A percentile compares a stretch with the other conserved stretches of the same genome.
Evolutionary conservation across 2,329 filamentous ascomycete species (phyloP).

Genomic region (Diaporthe citri): DNA sequence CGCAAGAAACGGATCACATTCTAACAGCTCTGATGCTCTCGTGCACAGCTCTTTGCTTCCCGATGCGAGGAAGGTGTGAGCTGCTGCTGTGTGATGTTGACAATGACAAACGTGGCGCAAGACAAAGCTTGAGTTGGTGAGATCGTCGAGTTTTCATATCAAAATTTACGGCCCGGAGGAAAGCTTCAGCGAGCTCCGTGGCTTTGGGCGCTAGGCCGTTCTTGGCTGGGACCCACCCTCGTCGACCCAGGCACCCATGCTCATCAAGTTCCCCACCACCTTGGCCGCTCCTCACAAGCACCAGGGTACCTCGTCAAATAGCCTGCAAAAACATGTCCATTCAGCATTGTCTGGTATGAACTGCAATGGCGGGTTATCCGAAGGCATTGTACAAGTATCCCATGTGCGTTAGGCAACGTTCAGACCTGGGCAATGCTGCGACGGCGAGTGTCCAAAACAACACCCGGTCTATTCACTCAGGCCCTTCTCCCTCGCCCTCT

Average conservation of each 20-base stretch:
- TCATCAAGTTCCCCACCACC: no score
- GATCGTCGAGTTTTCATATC: constrained; percentile 25
- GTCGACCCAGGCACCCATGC: background rate
- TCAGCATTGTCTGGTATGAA: no score
- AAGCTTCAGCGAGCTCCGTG: constrained; percentile 29
- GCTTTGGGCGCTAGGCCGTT: constrained; percentile 6
- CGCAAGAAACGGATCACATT: constrained; percentile 43
- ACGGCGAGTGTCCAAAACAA: background rate
- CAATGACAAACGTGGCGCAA: background rate
- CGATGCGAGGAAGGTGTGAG: background rate
- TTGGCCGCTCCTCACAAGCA: no score
- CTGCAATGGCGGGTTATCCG: background rate
- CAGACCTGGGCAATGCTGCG: background rate
- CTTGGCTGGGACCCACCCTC: background rate
- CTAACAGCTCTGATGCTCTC: constrained; percentile 25
- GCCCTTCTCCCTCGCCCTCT: constrained; percentile 27
- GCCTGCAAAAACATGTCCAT: no score
- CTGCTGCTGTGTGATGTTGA: constrained; percentile 24
- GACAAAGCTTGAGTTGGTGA: background rate
- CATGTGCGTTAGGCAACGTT: background rate
- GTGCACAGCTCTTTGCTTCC: background rate
- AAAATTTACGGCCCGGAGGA: constrained; percentile 25
- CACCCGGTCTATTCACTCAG: constrained; percentile 1
- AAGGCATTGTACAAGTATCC: background rate
- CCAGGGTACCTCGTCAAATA: no score